Evolutionary conservation across 2,329 filamentous ascomycete species (phyloP), one percentile per base, ranked within the genome.

Genomic region (Aspergillus clavatus): DNA sequence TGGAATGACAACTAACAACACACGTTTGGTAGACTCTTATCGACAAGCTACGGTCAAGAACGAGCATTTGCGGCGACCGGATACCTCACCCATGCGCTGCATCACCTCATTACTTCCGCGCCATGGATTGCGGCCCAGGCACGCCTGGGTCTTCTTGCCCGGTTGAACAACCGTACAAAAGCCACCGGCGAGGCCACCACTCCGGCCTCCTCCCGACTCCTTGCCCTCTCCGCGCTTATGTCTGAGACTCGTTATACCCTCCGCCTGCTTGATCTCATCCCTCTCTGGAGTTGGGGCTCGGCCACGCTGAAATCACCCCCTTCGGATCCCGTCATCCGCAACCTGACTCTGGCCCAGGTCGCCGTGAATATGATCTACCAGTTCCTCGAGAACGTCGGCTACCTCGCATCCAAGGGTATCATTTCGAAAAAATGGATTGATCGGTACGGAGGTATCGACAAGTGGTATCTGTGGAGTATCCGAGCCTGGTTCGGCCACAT

Each of bases 401-500:
- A 86, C 71, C 77, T 97, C 28, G 77, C 82, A 3, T 74, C 75
- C 48, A 89, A 89, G 65, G 83, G 84, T 16, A 79, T 94, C 3
- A 62, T 95, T 40, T 74, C 65, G 7, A 60, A 68, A 33, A 57
- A 56, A 4, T 55, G 65, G 14, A 51, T 73, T 4, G 65, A 70
- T 16, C 65, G 65, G 37, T 66, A 61, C 11, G 74, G 77, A 38
- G 77, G 77, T 38, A 78, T 86, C 63, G 76, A 66, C 22, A 74
- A 71, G 54, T 82, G 84, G 62, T 84, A 79, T 68, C 65, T 82
- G 14, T 87, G 84, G 82, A 89, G 86, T 67, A 82, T 81, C 46
- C 77, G 89, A 36, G 87, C 86, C 51, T 97, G 91, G 89, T 81
- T 83, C 43, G 76, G 78, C 19, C 89, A 89, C 70, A 82, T 95